These are phyloP conservation scores for Aspergillus latus DNA, from an alignment of 2,329 filamentous ascomycete species.

Conservation along the genomic window DNA sequence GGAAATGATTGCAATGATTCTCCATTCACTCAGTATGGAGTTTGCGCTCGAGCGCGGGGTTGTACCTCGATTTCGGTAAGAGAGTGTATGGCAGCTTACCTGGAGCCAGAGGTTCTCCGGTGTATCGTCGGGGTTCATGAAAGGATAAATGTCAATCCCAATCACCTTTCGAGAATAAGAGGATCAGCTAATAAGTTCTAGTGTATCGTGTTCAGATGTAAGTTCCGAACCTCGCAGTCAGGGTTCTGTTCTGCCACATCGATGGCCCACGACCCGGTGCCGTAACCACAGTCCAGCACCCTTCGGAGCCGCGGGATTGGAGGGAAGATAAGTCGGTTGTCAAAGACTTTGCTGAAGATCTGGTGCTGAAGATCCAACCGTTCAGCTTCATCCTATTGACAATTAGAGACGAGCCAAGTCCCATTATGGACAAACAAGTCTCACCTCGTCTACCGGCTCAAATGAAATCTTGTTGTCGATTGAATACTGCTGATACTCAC, in stretches of 20 bases:
- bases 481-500: slow-evolving; percentile 67
- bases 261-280: slow-evolving; percentile 67
- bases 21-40: background rate
- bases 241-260: slow-evolving; percentile 66
- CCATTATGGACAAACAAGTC: slow-evolving; percentile 1
- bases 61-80: background rate
- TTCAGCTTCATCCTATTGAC: slow-evolving; percentile 63
- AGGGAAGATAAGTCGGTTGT: slow-evolving; percentile 68
- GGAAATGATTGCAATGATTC: background rate
- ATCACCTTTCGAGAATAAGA: slow-evolving; percentile 55
- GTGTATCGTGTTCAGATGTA: slow-evolving; percentile 16
- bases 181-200: slow-evolving; percentile 19
- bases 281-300: slow-evolving; percentile 72
- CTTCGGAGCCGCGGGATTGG: slow-evolving; percentile 57
- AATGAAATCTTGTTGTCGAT: slow-evolving; percentile 66
- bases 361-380: slow-evolving; percentile 64
- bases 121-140: slow-evolving; percentile 64
- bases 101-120: slow-evolving; percentile 70
- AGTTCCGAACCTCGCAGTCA: slow-evolving; percentile 61
- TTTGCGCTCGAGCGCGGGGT: background rate
- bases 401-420: slow-evolving; percentile 13
- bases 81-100: slow-evolving; percentile 34
- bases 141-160: slow-evolving; percentile 70
- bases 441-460: slow-evolving; percentile 69
- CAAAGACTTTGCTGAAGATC: slow-evolving; percentile 64